phyloP scores from a whole-genome alignment of 1,284 basidiomycete genomes.

The Entoloma clypeatum region DNA sequence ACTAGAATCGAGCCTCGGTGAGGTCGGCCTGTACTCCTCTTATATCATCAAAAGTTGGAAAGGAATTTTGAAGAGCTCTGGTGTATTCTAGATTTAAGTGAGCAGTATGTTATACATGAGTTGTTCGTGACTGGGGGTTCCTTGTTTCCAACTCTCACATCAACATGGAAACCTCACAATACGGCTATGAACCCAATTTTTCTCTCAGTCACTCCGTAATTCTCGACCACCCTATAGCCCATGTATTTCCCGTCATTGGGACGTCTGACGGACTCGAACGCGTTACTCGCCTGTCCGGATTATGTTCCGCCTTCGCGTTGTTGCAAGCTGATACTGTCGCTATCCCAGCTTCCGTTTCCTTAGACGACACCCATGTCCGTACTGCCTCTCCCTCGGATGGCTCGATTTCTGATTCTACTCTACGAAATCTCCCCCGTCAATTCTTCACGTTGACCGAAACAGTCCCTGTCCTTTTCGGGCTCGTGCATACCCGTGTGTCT shows the following conservation, averaged over 20 bases:
- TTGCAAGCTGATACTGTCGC: slow-evolving; percentile 24
- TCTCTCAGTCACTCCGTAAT: slow-evolving; percentile 26
- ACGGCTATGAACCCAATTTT: slow-evolving; percentile 29
- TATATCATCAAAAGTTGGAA: slow-evolving; percentile 67
- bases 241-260: slow-evolving; percentile 29
- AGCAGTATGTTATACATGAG: too few relatives aligned
- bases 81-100: slow-evolving; percentile 47
- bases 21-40: slow-evolving; percentile 47
- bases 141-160: slow-evolving; percentile 1
- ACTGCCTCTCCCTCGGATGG: slow-evolving; percentile 10
- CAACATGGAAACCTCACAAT: slow-evolving; percentile 2
- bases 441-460: slow-evolving; percentile 31
- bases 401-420: not conserved
- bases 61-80: slow-evolving; percentile 63
- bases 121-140: too few relatives aligned
- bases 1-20: slow-evolving; percentile 42
- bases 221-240: slow-evolving; percentile 26
- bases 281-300: slow-evolving; percentile 27
- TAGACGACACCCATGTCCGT: slow-evolving; percentile 19
- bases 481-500: slow-evolving; percentile 24
- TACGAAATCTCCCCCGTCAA: slow-evolving; percentile 25
- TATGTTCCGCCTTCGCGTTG: slow-evolving; percentile 30
- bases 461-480: slow-evolving; percentile 30
- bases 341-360: slow-evolving; percentile 14
- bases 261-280: slow-evolving; percentile 31